Conservation (phyloP, 2,329 filamentous ascomycete genomes). For the Aspergillus pseudotamarii region DNA sequence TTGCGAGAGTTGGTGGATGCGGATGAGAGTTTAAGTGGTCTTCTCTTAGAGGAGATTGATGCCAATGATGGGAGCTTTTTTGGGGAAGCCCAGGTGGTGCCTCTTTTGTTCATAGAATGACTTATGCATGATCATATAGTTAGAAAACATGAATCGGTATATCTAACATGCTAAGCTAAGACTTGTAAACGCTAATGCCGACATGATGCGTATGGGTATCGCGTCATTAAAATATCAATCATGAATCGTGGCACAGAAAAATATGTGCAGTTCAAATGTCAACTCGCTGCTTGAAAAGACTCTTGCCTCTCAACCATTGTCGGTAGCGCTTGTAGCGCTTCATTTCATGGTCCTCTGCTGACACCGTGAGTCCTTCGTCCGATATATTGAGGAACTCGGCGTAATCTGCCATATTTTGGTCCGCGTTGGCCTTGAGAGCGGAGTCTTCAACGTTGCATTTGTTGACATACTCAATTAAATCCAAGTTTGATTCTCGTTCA, state of each 20-base stretch:
- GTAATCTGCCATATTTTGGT: conserved; percentile 73
- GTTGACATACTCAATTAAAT: conserved; percentile 80
- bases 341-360: conserved; percentile 82
- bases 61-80: conserved; percentile 22
- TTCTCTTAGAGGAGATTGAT: conserved; percentile 30
- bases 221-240: neutral
- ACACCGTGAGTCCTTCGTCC: conserved; percentile 84
- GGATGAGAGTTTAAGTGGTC: conserved; percentile 34
- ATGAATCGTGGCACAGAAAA: neutral
- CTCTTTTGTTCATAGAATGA: neutral
- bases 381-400: conserved; percentile 73
- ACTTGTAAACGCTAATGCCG: neutral
- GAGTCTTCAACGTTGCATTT: conserved; percentile 65
- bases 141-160: neutral
- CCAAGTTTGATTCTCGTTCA: conserved; percentile 52
- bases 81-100: neutral
- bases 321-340: conserved; percentile 96
- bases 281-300: conserved; percentile 86
- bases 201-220: neutral
- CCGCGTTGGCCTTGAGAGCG: conserved; percentile 46
- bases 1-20: conserved; percentile 39
- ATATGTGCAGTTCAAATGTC: conserved; percentile 37
- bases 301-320: conserved; percentile 94
- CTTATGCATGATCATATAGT: neutral
- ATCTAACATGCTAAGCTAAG: neutral